phyloP scores from a whole-genome alignment of 768 basidiomycete genomes.

The Lactarius quietus region DNA sequence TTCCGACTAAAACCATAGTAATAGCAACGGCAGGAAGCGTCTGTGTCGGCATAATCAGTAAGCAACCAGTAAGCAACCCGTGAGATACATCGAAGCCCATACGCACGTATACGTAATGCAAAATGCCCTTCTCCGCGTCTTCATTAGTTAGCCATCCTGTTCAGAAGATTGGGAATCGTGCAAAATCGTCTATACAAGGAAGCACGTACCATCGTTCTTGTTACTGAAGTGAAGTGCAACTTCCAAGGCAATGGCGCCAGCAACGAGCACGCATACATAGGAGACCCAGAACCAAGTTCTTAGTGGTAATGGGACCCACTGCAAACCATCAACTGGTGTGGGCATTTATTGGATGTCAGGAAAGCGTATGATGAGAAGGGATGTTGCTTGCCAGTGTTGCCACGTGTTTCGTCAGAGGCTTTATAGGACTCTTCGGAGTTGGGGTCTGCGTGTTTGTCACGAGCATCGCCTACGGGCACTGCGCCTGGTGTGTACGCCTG shows the following conservation, averaged over 20 bases:
- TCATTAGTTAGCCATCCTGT: constrained; percentile 45
- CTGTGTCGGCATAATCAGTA: constrained; percentile 32
- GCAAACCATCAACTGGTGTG: background rate
- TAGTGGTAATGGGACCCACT: constrained; percentile 46
- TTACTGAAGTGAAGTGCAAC: constrained; percentile 46
- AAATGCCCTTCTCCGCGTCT: constrained; percentile 35
- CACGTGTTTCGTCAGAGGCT: background rate
- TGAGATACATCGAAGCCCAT: background rate
- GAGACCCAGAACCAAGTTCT: constrained; percentile 46
- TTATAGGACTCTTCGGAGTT: background rate
- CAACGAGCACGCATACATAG: constrained; percentile 38
- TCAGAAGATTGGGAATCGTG: constrained; percentile 1
- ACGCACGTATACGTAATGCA: constrained; percentile 55
- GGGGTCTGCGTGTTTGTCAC: background rate
- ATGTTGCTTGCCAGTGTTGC: background rate
- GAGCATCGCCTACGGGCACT: background rate
- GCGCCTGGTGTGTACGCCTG: background rate
- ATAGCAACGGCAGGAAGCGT: constrained; percentile 52
- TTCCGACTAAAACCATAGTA: constrained; percentile 46
- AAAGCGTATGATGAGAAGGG: background rate
- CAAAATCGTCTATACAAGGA: background rate
- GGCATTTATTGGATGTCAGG: background rate
- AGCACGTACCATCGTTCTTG: constrained; percentile 40
- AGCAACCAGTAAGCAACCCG: background rate
- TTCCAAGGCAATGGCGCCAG: constrained; percentile 44